Percentiles rank a stretch among this genome's conserved stretches.
Conservation (phyloP, 805 yeast genomes). For the Ogataea saltuana region DNA sequence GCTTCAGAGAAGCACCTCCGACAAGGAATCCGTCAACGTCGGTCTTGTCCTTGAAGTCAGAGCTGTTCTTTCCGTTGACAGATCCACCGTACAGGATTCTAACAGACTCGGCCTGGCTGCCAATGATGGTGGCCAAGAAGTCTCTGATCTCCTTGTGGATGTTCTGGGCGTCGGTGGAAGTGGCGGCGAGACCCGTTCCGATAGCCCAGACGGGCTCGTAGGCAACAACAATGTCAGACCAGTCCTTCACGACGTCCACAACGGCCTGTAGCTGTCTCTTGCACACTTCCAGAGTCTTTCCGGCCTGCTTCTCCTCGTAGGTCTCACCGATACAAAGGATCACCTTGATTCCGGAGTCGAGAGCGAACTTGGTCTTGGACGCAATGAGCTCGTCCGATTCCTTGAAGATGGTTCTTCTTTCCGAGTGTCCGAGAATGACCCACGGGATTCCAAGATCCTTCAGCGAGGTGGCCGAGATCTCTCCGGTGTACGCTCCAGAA, state of each 20-base stretch:
- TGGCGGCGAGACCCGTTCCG: slow-evolving; percentile 98
- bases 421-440: slow-evolving; percentile 98
- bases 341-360: slow-evolving; percentile 85
- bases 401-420: slow-evolving; percentile 91
- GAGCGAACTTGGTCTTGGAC: slow-evolving; percentile 89
- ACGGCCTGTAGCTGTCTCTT: slow-evolving; percentile 91
- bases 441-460: slow-evolving; percentile 91
- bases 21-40: slow-evolving; percentile 99
- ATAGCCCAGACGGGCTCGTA: slow-evolving; percentile 99
- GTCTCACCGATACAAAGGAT: slow-evolving; percentile 98
- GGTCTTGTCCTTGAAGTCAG: slow-evolving; percentile 83
- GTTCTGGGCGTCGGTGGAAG: slow-evolving; percentile 96
- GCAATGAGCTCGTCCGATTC: slow-evolving; percentile 92
- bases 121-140: slow-evolving; percentile 75
- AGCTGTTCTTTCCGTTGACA: slow-evolving; percentile 92
- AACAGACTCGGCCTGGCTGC: slow-evolving; percentile 73
- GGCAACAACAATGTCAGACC: slow-evolving; percentile 92
- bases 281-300: slow-evolving; percentile 81
- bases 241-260: slow-evolving; percentile 73
- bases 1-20: slow-evolving; percentile 98
- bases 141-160: slow-evolving; percentile 88
- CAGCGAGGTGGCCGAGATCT: slow-evolving; percentile 82
- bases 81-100: slow-evolving; percentile 99
- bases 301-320: slow-evolving; percentile 89
- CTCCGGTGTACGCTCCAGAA: slow-evolving; percentile 98